A percentile compares a stretch with the other conserved stretches of the same genome.
Conservation (phyloP, 495 filamentous ascomycete genomes). For the Penicillium cosmopolitanum region DNA sequence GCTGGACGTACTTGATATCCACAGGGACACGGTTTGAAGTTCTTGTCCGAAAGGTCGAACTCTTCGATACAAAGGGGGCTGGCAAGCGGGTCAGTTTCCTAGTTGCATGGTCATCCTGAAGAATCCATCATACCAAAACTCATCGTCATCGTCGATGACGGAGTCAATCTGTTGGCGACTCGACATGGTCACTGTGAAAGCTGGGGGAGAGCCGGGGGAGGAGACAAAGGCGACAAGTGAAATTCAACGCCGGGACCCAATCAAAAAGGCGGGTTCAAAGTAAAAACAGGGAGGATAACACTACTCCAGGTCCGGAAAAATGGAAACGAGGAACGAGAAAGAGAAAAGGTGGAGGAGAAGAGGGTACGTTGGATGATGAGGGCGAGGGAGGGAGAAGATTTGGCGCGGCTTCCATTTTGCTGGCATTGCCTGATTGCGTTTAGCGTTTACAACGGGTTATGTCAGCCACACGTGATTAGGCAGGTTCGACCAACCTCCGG, state of each 20-base stretch:
- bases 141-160: constrained; percentile 97
- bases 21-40: constrained; percentile 96
- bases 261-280: constrained; percentile 29
- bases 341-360: constrained; percentile 20
- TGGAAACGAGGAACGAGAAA: constrained; percentile 18
- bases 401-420: constrained; percentile 44
- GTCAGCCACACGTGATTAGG: constrained; percentile 36
- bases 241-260: constrained; percentile 36
- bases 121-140: constrained; percentile 71
- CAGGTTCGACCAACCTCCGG: constrained; percentile 32
- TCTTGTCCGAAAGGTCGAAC: constrained; percentile 94
- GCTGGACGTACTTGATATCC: constrained; percentile 82
- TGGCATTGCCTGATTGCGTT: constrained; percentile 39
- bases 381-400: constrained; percentile 37
- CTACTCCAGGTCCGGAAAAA: constrained; percentile 20
- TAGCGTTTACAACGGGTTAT: constrained; percentile 23
- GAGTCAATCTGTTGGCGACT: constrained; percentile 79
- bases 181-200: constrained; percentile 52
- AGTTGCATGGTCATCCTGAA: constrained; percentile 1
- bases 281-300: constrained; percentile 21
- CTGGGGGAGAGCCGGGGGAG: constrained; percentile 28
- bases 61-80: constrained; percentile 99
- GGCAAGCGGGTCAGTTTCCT: constrained; percentile 21
- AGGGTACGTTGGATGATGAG: constrained; percentile 25
- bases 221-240: constrained; percentile 23